These are phyloP conservation scores for Linanthus parryae DNA, from an alignment of 148 eudicot species.

Conservation along the genomic window DNA sequence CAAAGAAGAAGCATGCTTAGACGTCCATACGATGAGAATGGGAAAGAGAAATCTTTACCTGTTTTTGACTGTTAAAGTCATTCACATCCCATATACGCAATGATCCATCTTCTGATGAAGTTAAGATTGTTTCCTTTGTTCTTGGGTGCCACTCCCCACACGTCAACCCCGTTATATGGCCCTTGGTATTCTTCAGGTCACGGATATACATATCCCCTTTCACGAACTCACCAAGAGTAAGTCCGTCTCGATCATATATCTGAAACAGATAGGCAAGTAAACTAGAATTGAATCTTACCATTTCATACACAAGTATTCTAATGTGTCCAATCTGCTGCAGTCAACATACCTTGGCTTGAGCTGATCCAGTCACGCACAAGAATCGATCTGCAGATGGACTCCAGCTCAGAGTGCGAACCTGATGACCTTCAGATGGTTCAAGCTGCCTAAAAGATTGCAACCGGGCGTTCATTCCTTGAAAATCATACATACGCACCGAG, in stretches of 20 bases:
- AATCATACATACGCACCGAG: slow-evolving; percentile 86
- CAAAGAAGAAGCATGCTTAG: too few species aligned
- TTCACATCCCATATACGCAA: slow-evolving; percentile 97
- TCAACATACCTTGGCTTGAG: slow-evolving; percentile 87
- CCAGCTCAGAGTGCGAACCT: slow-evolving; percentile 92
- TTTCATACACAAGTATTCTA: neutral
- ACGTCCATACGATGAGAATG: too few species aligned
- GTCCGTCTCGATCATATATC: slow-evolving; percentile 97
- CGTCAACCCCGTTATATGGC: slow-evolving; percentile 93
- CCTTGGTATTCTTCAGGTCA: slow-evolving; percentile 96
- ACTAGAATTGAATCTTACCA: neutral
- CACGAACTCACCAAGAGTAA: slow-evolving; percentile 88
- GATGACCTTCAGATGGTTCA: slow-evolving; percentile 98
- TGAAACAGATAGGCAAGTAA: slow-evolving; percentile 13
- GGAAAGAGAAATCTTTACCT: slow-evolving; percentile 34
- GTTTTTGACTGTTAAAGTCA: slow-evolving; percentile 92
- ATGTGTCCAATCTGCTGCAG: too few species aligned
- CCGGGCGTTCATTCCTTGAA: slow-evolving; percentile 97
- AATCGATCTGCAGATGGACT: slow-evolving; percentile 88
- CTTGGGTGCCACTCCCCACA: slow-evolving; percentile 99
- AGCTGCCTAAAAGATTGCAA: slow-evolving; percentile 88
- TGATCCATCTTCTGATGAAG: slow-evolving; percentile 98
- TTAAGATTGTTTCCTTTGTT: slow-evolving; percentile 72
- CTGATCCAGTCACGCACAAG: slow-evolving; percentile 93
- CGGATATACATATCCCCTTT: slow-evolving; percentile 99